phyloP scores from a whole-genome alignment of 768 basidiomycete species.

The Calocybe indica region DNA sequence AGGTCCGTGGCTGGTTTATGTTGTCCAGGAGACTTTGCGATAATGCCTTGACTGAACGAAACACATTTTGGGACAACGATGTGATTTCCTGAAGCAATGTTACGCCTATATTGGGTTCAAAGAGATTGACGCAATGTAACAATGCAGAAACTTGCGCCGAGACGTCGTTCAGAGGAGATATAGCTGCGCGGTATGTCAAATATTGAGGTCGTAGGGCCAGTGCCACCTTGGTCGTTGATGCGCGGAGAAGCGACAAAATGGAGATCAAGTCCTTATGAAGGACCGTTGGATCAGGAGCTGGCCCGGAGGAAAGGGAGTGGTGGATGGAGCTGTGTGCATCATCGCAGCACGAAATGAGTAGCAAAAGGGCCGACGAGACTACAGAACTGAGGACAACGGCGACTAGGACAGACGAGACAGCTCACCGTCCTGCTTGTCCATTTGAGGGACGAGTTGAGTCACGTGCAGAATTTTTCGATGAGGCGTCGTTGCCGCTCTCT shows the following conservation, averaged over 20 bases:
- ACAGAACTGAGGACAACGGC: no score
- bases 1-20: conserved; percentile 10
- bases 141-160: conserved; percentile 42
- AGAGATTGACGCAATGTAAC: conserved; percentile 41
- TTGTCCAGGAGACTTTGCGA: conserved; percentile 34
- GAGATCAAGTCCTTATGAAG: conserved; percentile 53
- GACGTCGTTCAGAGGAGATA: conserved; percentile 49
- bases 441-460: no score
- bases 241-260: conserved; percentile 52
- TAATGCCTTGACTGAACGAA: conserved; percentile 39
- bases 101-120: conserved; percentile 38
- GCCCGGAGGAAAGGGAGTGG: no score
- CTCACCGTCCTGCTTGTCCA: no score
- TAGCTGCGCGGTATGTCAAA: conserved; percentile 45
- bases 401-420: no score
- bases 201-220: conserved; percentile 55
- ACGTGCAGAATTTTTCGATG: no score
- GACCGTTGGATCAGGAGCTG: conserved; percentile 19
- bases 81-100: conserved; percentile 40
- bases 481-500: no score
- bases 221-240: conserved; percentile 53
- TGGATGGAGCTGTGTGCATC: conserved; percentile 25
- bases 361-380: no score
- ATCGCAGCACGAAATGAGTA: conserved; percentile 11
- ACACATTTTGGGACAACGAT: conserved; percentile 31